These are phyloP conservation scores for Sporobolomyces roseus DNA, from an alignment of 768 basidiomycete genomes.

Conservation along the genomic window DNA sequence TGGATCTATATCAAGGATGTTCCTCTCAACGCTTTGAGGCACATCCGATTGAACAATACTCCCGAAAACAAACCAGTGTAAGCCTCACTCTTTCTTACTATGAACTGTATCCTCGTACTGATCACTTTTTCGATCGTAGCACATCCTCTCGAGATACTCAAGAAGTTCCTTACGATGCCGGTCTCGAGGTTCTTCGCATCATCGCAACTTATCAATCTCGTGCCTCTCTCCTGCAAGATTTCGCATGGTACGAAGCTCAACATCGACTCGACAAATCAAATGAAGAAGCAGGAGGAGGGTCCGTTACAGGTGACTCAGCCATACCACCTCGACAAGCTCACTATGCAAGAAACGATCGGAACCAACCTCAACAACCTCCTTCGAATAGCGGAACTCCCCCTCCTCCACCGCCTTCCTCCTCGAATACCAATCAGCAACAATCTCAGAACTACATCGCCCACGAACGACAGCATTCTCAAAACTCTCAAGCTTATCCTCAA, in stretches of 20 bases:
- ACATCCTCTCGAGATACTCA: constrained; percentile 98
- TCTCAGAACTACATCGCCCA: no score
- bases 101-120: no score
- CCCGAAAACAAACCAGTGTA: constrained; percentile 91
- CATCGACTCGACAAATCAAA: constrained; percentile 9
- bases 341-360: constrained; percentile 2
- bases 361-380: background rate
- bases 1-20: constrained; percentile 97
- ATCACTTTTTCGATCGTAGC: background rate
- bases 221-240: constrained; percentile 53
- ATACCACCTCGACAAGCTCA: constrained; percentile 15
- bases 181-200: constrained; percentile 92
- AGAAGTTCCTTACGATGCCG: constrained; percentile 90
- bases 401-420: background rate
- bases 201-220: constrained; percentile 89
- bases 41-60: constrained; percentile 91
- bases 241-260: constrained; percentile 31
- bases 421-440: background rate
- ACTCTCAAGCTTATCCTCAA: constrained; percentile 2
- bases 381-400: background rate
- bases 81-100: background rate
- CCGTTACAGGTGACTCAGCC: background rate
- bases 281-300: background rate
- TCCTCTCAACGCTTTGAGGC: constrained; percentile 63
- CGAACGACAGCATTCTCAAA: background rate